Evolutionary conservation across 805 yeast species (phyloP), one percentile per base, ranked within the genome.

Genomic region (Zygoascus tannicola): DNA sequence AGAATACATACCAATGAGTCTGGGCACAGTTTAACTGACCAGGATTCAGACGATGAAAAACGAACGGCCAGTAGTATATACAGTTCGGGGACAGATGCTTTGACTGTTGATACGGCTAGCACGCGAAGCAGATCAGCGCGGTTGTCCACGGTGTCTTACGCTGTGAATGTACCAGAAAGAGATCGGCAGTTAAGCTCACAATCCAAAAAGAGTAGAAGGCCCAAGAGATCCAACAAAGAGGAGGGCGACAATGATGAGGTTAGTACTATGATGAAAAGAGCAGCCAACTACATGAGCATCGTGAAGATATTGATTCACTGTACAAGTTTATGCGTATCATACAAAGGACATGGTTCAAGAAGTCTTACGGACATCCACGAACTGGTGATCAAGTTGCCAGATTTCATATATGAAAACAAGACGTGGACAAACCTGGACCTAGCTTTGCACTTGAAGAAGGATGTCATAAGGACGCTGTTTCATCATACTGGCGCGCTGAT

Each of bases 281-380:
- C 97, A 0, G 74, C 84, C 22, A 76, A 75, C 45, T 85, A 75
- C 57, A 69, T 83, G 60, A 80, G 84, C 52, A 75, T 88, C 47
- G 75, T 77, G 20, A 65, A 74, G 14, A 69, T 90, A 49, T 66
- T 64, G 26, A 55, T 81, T 33, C 67, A 70, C 30, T 59, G 70
- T n/a, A 68, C 76, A 32, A 57, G 66, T n/a, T 57, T 88, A 14
- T 70, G 78, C 42, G 71, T 87, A 21, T 82, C 94, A 40, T 85
- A 85, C 63, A 76, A 78, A 53, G 94, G 92, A 5, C 77, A 76
- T 14, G 85, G 87, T 12, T 69, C 76, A 22, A 67, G 75, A 53
- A 76, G 81, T 51, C 64, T 90, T 44, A 73, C 85, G 33, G 86
- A 88, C 56, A 85, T 90, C 5, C 82, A 84, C 42, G 76, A 83